Evolutionary conservation across 148 eudicot species (phyloP).

Genomic region (Tetragonia tetragonoides): DNA sequence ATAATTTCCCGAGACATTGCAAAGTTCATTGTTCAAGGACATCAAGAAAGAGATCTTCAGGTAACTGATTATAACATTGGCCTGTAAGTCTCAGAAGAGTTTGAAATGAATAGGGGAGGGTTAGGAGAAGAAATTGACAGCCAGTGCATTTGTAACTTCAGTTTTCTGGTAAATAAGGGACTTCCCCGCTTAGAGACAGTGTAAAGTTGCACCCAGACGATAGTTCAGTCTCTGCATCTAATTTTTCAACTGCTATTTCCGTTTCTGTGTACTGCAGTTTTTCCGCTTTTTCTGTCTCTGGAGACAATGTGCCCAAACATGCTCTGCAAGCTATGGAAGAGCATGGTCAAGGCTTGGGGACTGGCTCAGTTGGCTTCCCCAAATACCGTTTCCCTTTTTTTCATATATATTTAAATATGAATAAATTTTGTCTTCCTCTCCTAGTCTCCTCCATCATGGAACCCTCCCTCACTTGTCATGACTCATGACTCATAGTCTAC

Average conservation of each 20-base stretch:
- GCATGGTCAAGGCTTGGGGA: not conserved
- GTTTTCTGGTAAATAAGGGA: not conserved
- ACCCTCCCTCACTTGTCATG: not conserved
- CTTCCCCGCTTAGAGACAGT: not conserved
- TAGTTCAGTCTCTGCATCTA: not conserved
- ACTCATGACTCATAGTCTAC: too few relatives aligned
- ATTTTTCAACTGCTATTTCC: too few relatives aligned
- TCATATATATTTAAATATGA: too few relatives aligned
- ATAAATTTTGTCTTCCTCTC: not conserved
- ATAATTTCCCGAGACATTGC: constrained; percentile 78
- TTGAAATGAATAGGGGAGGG: not conserved
- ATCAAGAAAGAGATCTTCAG: constrained; percentile 56
- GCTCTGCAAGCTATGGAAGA: not conserved
- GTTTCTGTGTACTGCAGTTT: too few relatives aligned
- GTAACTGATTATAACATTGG: constrained; percentile 31
- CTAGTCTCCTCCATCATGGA: not conserved
- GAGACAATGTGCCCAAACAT: too few relatives aligned
- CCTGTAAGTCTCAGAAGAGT: not conserved
- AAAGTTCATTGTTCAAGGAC: constrained; percentile 63
- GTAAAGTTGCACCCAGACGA: not conserved
- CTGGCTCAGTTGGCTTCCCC: not conserved
- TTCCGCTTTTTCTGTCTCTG: too few relatives aligned
- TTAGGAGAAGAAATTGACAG: not conserved
- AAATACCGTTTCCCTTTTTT: not conserved
- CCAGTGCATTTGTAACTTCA: not conserved